Evolutionary conservation across 225 moss, liverwort and hornwort genomes (phyloP), one percentile per base, ranked within the genome.

Genomic region (Bryum argenteum): DNA sequence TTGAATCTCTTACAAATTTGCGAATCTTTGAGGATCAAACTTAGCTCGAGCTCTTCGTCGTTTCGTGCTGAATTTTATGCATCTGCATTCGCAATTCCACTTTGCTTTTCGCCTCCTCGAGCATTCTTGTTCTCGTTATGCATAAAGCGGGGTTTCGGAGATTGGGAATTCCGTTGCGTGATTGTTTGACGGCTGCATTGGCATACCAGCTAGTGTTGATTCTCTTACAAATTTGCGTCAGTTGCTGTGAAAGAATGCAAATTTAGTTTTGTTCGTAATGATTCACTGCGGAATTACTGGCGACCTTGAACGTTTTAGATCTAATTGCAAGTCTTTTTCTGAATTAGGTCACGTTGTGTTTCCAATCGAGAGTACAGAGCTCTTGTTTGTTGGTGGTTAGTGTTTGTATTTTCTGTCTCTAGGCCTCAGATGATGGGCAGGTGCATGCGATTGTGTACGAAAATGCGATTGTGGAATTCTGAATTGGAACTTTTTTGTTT

Each of bases 311-410:
- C 18, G 51, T 16, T 65, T 51, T 40, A 28, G 65, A 65, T 26
- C 15, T 11, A 45, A 42, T 28, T 18, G 42, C 45, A 20, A 12
- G 5, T 33, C 33, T 42, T 61, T 5, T 48, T 28, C 3, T 59
- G 44, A 4, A 40, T 50, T 73, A 61, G 72, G 68, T 63, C 54
- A 54, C 0, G 15, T 57, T n/a, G 21, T 37, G 28, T 43, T 14
- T 41, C 52, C 26, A 2, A 4, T 0, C 44, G 33, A 60, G 42
- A 16, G 52, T 23, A 41, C 16, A 26, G 44, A 71, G 58, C 16
- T 48, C 45, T 45, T 45, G 13, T 45, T 45, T 13, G 13, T 48
- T 48, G 21, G 53, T 19, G 16, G 42, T n/a, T 51, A 11, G 19
- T 38, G 58, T 50, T 47, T 47, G 47, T 47, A 19, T 12, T 71